These are phyloP conservation scores for Stevia rebaudiana DNA, from an alignment of 140 eudicot genomes.

Conservation along the genomic window DNA sequence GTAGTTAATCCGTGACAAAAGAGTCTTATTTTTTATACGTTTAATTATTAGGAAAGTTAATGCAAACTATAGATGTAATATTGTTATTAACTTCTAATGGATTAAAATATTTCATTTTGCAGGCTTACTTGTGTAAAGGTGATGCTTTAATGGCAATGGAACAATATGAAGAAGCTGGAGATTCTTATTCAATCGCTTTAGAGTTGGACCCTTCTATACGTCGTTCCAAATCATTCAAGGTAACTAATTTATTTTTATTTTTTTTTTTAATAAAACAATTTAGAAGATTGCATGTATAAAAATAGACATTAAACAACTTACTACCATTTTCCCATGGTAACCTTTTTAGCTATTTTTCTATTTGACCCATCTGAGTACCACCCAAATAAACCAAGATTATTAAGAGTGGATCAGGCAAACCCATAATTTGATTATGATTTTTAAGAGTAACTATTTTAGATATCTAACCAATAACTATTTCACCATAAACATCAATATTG, in stretches of 20 bases:
- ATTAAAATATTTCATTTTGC: conserved; percentile 2
- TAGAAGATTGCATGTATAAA: not conserved
- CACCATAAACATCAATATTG: not conserved
- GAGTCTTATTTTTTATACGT: not conserved
- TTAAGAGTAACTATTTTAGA: no score
- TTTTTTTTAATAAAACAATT: not conserved
- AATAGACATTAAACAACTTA: not conserved
- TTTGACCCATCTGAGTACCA: not conserved
- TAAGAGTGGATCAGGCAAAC: no score
- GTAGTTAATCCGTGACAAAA: not conserved
- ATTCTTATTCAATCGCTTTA: conserved; percentile 57
- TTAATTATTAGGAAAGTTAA: conserved; percentile 5
- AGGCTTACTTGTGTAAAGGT: conserved; percentile 70
- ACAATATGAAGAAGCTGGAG: conserved; percentile 56
- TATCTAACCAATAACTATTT: no score
- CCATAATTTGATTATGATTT: not conserved
- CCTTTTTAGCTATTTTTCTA: not conserved
- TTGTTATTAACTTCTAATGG: not conserved
- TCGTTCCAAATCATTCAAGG: conserved; percentile 78
- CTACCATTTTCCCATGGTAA: not conserved
- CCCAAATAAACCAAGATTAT: not conserved
- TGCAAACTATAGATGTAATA: not conserved
- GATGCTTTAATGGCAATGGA: conserved; percentile 78
- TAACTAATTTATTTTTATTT: not conserved
- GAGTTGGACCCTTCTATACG: conserved; percentile 70